Base-by-base conservation (phyloP, 768 basidiomycete genomes). In the Paxillus rubicundulus region DNA sequence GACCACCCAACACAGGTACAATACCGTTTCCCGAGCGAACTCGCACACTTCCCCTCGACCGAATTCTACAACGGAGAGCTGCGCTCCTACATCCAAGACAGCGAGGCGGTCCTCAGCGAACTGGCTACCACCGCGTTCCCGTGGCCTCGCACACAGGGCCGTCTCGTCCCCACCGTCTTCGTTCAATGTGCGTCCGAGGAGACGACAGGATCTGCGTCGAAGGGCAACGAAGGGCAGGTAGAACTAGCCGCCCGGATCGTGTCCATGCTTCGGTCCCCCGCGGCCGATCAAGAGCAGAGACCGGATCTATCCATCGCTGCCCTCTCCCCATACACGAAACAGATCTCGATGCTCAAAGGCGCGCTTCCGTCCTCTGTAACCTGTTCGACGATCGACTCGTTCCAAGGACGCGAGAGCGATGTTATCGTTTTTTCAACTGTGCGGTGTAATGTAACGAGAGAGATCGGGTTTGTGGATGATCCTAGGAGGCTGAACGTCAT, bases 341-440 rank as follows among this genome's bases (percentile, higher is more conserved):
- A 87, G 52, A 72, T 80, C 18, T 65, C 73, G 34, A 68, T 74
- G 0, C 70, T 86, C 4, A 74, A 76, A 20, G 61, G 71, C 17
- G 64, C 63, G 2, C 65, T 80, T 5, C 62, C 62, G 1, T 54
- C 62, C 2, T 50, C 56, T 2, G 58, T 62, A 38, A 60, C 54
- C 9, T 64, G 48, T 14, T 18, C 38, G 27, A 49, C 48, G 39
- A 42, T 30, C 48, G 28, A 66, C 33, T 78, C 82, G 0, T 87
- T 85, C 60, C 86, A 87, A 62, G 85, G 85, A 12, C 73, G 85
- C 32, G 85, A 87, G 61, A 81, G 78, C 53, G 85, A 88, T 54
- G 73, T 87, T 43, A 73, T 87, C 41, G 76, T 88, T 21, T 84
- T 85, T 61, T 80, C 82, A 0, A 78, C 82, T 4, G 85, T 87